Conservation (phyloP, 257 asterid genomes). For the Solanum lycopersicoides region DNA sequence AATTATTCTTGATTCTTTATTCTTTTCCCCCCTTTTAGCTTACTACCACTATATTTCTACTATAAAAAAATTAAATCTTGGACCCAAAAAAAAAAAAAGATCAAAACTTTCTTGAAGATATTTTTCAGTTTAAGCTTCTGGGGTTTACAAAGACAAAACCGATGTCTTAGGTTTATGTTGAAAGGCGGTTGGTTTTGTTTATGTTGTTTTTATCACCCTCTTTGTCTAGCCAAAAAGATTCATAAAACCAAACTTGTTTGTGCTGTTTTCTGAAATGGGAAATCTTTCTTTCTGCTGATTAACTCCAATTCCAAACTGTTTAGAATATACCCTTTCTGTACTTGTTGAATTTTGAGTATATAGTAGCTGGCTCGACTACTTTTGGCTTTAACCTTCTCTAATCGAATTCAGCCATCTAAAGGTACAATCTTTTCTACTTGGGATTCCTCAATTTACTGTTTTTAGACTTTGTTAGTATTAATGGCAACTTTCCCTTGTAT, state of each 20-base stretch:
- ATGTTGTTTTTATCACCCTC: not conserved
- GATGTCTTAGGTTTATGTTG: not conserved
- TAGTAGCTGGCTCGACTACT: not conserved
- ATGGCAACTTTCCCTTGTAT: not conserved
- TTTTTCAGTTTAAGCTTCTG: not conserved
- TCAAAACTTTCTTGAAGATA: not conserved
- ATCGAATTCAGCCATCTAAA: not conserved
- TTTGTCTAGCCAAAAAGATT: not conserved
- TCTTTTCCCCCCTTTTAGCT: not conserved
- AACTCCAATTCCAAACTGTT: not conserved
- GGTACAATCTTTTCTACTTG: constrained; percentile 3
- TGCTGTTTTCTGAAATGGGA: not conserved
- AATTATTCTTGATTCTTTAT: not conserved
- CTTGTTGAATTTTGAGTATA: not conserved
- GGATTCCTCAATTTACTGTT: constrained; percentile 6
- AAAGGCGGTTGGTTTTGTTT: not conserved
- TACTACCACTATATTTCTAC: not conserved
- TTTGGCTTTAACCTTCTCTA: not conserved
- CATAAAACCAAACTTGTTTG: not conserved
- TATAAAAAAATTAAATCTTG: not conserved
- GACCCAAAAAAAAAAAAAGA: not conserved
- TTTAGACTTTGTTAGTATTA: not conserved
- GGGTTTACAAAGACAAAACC: not conserved
- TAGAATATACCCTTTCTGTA: not conserved
- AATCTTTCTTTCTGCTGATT: not conserved